Evolutionary conservation across 768 basidiomycete genomes (phyloP), one percentile per base, ranked within the genome.

Genomic region (Jaapia argillacea): DNA sequence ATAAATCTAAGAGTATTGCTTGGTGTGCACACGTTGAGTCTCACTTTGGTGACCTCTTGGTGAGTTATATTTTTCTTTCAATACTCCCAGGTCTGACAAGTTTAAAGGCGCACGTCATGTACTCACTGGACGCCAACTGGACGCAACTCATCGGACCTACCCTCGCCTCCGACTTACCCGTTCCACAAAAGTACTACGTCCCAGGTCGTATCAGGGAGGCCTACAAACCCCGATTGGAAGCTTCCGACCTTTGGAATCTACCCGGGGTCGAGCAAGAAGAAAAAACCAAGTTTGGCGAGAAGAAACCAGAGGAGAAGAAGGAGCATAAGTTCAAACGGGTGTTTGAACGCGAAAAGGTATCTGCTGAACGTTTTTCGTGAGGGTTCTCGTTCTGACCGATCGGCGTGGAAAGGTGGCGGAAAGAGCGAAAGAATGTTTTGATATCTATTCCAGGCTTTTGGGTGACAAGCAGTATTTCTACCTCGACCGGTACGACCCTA

Each of bases 101-200:
- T 31, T 16, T 40, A 4, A 47, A 89, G 86, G 72, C 75, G 25
- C 70, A 84, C 53, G 68, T 69, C 48, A 64, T 83, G 24, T 89
- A 78, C 53, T 74, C 81, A 7, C 63, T 73, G 26, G 61, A 71
- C 13, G 66, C 64, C 25, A 90, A 90, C 50, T 89, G 82, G 71
- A 60, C 54, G 45, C 62, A 64, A 6, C 50, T 85, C 44, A 82
- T 72, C 7, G 69, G 70, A 26, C 73, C 71, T 3, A 60, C 68
- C 0, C 60, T 89, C 31, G 74, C 70, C 1, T 69, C 71, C 4
- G 58, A 78, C 50, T 75, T 83, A 43, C 70, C 76, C 12, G 43
- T 81, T 2, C 86, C 85, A 1, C 82, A 84, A 52, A 71, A 77
- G 6, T 89, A 85, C 55, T 90, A 82, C 53, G 74, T 85, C 5